Base-by-base conservation (phyloP, 2,329 filamentous ascomycete genomes). In the Epichloe aotearoae region DNA sequence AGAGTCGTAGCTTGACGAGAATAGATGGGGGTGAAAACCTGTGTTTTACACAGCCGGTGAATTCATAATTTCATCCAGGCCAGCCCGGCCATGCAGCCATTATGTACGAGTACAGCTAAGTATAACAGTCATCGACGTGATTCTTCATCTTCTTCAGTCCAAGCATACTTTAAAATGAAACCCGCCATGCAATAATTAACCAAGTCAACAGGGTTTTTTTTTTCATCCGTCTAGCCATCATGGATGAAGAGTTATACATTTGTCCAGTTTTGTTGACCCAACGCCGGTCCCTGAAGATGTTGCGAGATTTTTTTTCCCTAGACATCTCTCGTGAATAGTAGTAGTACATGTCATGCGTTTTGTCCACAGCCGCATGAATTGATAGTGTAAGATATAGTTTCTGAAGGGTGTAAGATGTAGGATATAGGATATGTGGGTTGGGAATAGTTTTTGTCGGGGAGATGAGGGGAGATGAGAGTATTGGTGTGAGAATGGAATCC, bases 171-270 rank as follows among this genome's bases (percentile, higher is more conserved):
- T 39, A 2, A 10, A 40, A 47, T 26, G 19, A 50, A 50, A 48
- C 53, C 55, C 59, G 56, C 59, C 61, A 63, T 64, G 61, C 61
- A 57, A 54, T 49, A 1, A 36, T 48, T n/a, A n/a, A 38, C n/a
- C 39, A 49, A 47, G 46, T 47, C 20, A 39, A 50, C 30, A 33
- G 15, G 7, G 15, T 5, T 11, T 42, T 23, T 43, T 44, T 17
- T n/a, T n/a, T n/a, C 8, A n/a, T 15, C 17, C 23, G 33, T 52
- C 45, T 55, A 62, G 30, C 57, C 59, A 62, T 71, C 68, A 62
- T 72, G 69, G 72, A 68, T 63, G 68, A 69, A 71, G 69, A 68
- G 70, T 70, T 68, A 69, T 67, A 70, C 66, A 69, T 56, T 43
- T 26, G n/a, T 42, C 39, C 20, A 15, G 11, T 47, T 42, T 47